A percentile compares a stretch with the other conserved stretches of the same genome.
Evolutionary conservation across 2,329 filamentous ascomycete genomes (phyloP).

Genomic region (Sporothrix variecibatus): DNA sequence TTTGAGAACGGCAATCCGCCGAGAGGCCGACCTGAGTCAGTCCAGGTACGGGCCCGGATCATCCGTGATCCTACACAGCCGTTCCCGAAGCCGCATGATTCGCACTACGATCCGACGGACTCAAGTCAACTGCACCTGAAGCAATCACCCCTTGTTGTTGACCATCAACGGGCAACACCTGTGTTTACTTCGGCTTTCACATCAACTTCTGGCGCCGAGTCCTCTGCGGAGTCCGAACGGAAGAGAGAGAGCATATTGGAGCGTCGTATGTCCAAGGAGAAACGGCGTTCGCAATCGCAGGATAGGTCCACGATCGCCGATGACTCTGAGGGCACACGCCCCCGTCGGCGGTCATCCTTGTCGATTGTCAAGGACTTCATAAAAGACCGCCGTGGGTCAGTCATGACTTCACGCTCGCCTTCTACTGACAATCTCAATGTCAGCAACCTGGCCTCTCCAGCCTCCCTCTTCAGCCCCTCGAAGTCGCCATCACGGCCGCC

Average conservation of each 20-base stretch:
- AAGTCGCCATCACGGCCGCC: conserved; percentile 52
- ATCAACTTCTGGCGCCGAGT: background rate
- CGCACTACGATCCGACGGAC: conserved; percentile 46
- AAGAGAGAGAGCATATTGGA: conserved; percentile 51
- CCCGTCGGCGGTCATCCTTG: conserved; percentile 58
- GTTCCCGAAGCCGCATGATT: conserved; percentile 45
- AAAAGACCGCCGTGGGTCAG: conserved; percentile 58
- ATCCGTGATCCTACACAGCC: conserved; percentile 63
- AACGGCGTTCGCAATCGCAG: conserved; percentile 41
- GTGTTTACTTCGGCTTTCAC: conserved; percentile 35
- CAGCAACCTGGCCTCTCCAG: conserved; percentile 32
- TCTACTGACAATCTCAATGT: conserved; percentile 48
- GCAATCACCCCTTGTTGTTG: conserved; percentile 61
- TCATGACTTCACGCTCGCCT: conserved; percentile 46
- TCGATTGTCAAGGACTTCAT: conserved; percentile 63
- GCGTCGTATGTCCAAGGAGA: conserved; percentile 49
- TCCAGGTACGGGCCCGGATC: conserved; percentile 87
- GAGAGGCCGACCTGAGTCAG: conserved; percentile 66
- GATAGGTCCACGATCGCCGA: conserved; percentile 37
- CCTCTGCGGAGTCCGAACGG: conserved; percentile 34
- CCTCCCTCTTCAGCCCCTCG: conserved; percentile 37
- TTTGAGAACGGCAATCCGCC: conserved; percentile 52
- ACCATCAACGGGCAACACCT: conserved; percentile 51
- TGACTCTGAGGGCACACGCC: conserved; percentile 31
- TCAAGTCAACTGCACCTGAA: conserved; percentile 55